Base-by-base conservation (phyloP, 805 yeast genomes). In the Schwanniomyces polymorphus region DNA sequence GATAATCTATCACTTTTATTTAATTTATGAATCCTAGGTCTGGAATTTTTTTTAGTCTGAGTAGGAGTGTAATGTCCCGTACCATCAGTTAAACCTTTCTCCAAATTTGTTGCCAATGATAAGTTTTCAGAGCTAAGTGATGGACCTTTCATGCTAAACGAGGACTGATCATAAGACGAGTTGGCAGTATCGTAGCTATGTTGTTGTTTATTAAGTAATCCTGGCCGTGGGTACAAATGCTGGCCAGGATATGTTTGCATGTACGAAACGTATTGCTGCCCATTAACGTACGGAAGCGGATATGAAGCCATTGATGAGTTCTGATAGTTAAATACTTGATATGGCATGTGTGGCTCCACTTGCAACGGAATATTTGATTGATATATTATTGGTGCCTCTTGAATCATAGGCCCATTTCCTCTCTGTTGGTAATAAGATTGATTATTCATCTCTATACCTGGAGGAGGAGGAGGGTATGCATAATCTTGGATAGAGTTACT, bases 21-120 rank as follows among this genome's bases (percentile, higher is more conserved):
- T 27, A 70, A 56, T 45, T 65, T 67, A 51, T 70, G 63, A 51
- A 71, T 71, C 28, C 74, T 55, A 2, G 76, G 76, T 37, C 63
- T 58, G 17, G 64, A 53, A 51, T 71, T 70, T 45, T 58, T 58
- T 49, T 71, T 71, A 12, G 75, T 68, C 34, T 63, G 65, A 9
- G 57, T 62, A 10, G 76, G 76, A 46, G 65, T 66, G 60, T 61
- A 70, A 43, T 63, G 51, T 21, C 48, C 29, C 11, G 39, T 12
- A 21, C 27, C 39, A 18, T 37, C 39, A 37, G 4, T 12, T 21
- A 41, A 9, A 12, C 27, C 9, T 18, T 25, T 28, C 11, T 41
- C 43, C 17, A 28, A 31, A 14, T 12, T 14, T 14, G 10, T 31
- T 31, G 17, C 11, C 35, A 31, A 21, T 14, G 35, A 31, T 16